These are phyloP conservation scores for Globisporangium mamillatum DNA, from an alignment of 352 stramenopile species.

Conservation along the genomic window DNA sequence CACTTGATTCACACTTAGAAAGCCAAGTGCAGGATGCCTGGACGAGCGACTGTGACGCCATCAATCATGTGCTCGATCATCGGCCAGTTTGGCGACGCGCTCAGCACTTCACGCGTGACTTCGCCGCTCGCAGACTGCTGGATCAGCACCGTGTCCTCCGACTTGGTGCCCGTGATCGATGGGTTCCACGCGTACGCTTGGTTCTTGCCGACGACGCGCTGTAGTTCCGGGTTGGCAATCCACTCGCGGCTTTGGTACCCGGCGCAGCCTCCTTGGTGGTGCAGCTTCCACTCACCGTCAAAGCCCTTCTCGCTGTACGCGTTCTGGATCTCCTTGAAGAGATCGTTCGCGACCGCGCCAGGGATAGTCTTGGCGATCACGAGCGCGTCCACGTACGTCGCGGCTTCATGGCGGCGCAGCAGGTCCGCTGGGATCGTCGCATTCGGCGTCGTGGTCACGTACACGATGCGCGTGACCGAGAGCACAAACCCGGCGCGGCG, in stretches of 20 bases:
- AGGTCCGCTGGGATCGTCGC: conserved; percentile 34
- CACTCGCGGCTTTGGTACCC: conserved; percentile 75
- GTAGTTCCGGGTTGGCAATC: conserved; percentile 46
- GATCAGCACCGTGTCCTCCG: conserved; percentile 66
- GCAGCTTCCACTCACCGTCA: conserved; percentile 55
- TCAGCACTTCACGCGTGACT: conserved; percentile 54
- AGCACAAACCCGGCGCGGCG: conserved; percentile 58
- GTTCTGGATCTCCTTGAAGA: conserved; percentile 55
- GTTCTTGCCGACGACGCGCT: conserved; percentile 36
- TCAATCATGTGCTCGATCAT: conserved; percentile 49
- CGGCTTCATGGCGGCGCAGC: conserved; percentile 53
- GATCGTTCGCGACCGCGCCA: conserved; percentile 32
- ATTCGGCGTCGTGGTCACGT: conserved; percentile 41
- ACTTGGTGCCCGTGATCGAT: conserved; percentile 69
- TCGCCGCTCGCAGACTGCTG: conserved; percentile 21
- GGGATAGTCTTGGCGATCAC: conserved; percentile 42
- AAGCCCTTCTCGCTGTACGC: conserved; percentile 59
- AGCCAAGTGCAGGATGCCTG: conserved; percentile 57
- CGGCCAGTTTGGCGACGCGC: conserved; percentile 45
- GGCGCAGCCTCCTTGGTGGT: conserved; percentile 64
- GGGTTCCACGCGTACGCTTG: conserved; percentile 74
- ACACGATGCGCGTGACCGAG: conserved; percentile 66
- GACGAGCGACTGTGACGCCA: conserved; percentile 42
- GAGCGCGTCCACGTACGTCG: conserved; percentile 66
- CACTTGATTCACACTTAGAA: conserved; percentile 23